Evolutionary conservation across 2,329 filamentous ascomycete species (phyloP).

Genomic region (Fusarium keratoplasticum): DNA sequence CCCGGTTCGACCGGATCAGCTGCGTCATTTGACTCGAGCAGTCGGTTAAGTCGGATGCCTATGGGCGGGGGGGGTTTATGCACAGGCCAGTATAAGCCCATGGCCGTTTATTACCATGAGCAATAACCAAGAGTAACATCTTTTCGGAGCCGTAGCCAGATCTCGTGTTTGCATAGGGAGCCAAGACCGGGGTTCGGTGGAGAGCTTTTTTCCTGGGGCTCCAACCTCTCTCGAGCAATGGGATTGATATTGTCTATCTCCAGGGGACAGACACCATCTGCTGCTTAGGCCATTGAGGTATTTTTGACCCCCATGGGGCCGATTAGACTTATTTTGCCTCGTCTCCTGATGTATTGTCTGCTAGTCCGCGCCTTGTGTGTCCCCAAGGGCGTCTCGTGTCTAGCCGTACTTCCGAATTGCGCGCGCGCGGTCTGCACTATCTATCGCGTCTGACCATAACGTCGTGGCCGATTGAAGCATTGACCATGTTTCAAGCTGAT

Average conservation of each 20-base stretch:
- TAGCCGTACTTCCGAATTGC: constrained; percentile 1
- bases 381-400: neutral
- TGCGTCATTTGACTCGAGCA: constrained; percentile 10
- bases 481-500: constrained; percentile 6
- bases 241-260: neutral
- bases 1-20: constrained; percentile 19
- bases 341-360: neutral
- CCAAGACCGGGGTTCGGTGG: constrained; percentile 16
- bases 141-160: neutral
- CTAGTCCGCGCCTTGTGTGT: neutral
- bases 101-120: constrained; percentile 1
- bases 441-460: constrained; percentile 14
- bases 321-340: neutral
- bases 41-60: constrained; percentile 41
- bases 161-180: neutral
- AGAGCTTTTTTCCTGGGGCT: neutral
- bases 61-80: neutral
- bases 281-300: neutral
- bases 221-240: neutral
- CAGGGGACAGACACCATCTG: neutral
- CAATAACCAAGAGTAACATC: constrained; percentile 26
- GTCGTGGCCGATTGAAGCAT: neutral
- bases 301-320: neutral
- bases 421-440: neutral
- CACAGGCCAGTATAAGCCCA: constrained; percentile 28